Base-by-base conservation (phyloP, 345 rosid species). In the Anacardium occidentale region DNA sequence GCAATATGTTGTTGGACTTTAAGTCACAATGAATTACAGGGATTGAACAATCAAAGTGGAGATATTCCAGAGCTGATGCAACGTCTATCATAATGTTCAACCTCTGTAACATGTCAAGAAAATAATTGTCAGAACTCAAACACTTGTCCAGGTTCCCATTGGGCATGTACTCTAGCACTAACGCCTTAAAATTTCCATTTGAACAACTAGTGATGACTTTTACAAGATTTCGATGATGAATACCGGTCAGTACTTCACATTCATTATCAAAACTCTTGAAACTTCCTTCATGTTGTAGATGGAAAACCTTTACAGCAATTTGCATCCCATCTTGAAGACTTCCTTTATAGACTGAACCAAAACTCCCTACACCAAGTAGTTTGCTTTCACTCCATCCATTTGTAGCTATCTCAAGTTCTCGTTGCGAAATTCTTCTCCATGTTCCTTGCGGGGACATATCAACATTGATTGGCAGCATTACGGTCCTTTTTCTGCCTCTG, bases 281-380 rank as follows among this genome's bases (percentile, higher is more conserved):
- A 7, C 64, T 18, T 8, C 64, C 40, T 47, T 69, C 73, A 12
- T 21, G 40, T 45, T 57, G 54, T 6, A 24, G 15, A 47, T 69
- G 47, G 32, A 69, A 69, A 8, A 69, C 73, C 40, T 69, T 69
- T 44, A 58, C 24, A 0, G 64, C 73, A 3, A 42, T 8, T 20
- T 40, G 21, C 55, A 17, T 44, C 52, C 73, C 64, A 18, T 58
- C 72, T 15, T 2, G 8, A 34, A 69, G 72, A 40, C 24, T 40
- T 69, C 72, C 72, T 8, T 69, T 37, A 54, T 44, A 69, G 14
- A 44, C 64, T 0, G 45, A 70, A n/a, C 73, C 73, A 70, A 56
- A 70, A 58, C 65, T 47, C 20, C 73, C 73, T 3, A 7, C 18
- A 18, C 73, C 73, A 17, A 70, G 25, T 58, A 70, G 22, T 8